These are phyloP conservation scores for Botrytis porri DNA, from an alignment of 2,329 filamentous ascomycete genomes.

Conservation along the genomic window DNA sequence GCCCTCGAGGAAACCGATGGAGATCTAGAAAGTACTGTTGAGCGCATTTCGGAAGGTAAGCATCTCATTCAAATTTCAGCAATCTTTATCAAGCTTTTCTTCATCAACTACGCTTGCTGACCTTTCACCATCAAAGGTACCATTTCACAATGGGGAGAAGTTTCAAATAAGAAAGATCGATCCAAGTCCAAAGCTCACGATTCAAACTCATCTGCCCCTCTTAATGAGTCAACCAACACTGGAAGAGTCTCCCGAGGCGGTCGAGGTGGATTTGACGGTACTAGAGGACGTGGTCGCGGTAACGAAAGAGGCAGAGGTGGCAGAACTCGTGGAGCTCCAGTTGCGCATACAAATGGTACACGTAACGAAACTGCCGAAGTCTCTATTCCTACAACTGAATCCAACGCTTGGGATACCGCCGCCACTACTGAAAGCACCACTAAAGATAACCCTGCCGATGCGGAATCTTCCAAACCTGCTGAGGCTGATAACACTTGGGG, in stretches of 20 bases:
- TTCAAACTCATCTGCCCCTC: constrained; percentile 46
- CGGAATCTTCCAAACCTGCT: constrained; percentile 38
- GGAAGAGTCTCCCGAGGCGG: constrained; percentile 57
- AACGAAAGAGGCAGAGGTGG: constrained; percentile 59
- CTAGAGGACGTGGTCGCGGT: constrained; percentile 58
- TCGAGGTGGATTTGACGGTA: constrained; percentile 56
- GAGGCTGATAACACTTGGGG: constrained; percentile 39
- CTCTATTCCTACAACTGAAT: constrained; percentile 69
- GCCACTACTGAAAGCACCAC: constrained; percentile 39
- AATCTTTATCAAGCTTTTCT: neutral
- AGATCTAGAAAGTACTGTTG: constrained; percentile 71
- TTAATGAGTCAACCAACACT: constrained; percentile 48
- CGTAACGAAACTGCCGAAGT: constrained; percentile 55
- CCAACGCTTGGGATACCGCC: constrained; percentile 56
- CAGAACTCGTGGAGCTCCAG: constrained; percentile 61
- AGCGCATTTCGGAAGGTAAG: constrained; percentile 76
- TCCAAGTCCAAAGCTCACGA: constrained; percentile 68
- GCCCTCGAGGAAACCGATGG: constrained; percentile 85
- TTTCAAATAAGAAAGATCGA: constrained; percentile 76
- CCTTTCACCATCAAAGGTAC: constrained; percentile 51
- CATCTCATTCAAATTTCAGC: neutral
- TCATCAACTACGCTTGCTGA: constrained; percentile 18
- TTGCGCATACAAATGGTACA: constrained; percentile 59
- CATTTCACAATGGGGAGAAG: constrained; percentile 81
- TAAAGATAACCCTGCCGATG: neutral